Conservation (phyloP, 164 flowering plant genomes). For the Brasenia schreberi region DNA sequence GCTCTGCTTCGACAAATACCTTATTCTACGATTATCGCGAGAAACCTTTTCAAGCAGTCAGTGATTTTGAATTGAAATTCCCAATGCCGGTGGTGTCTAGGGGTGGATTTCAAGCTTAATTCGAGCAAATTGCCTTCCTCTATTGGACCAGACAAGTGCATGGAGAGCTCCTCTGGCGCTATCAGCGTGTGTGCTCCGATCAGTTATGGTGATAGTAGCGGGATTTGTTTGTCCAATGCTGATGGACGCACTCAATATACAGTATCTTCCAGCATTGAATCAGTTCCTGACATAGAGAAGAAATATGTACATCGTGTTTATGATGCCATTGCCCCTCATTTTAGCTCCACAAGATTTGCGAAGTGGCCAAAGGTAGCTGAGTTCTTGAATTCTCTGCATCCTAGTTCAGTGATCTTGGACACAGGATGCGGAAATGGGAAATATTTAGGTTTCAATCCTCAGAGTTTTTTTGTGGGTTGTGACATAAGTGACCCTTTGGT, state of each 20-base stretch:
- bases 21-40: too few species aligned
- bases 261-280: slow-evolving; percentile 25
- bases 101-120: not conserved
- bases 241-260: not conserved
- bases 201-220: not conserved
- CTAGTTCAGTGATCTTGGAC: slow-evolving; percentile 67
- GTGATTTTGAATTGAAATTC: not conserved
- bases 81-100: not conserved
- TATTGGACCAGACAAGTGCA: not conserved
- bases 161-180: not conserved
- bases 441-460: slow-evolving; percentile 68
- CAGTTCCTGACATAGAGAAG: slow-evolving; percentile 85
- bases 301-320: slow-evolving; percentile 91
- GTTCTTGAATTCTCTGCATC: slow-evolving; percentile 50
- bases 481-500: slow-evolving; percentile 80
- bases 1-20: not conserved
- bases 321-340: slow-evolving; percentile 98
- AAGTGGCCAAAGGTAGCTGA: slow-evolving; percentile 94
- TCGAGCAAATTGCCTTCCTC: not conserved
- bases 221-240: not conserved
- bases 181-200: not conserved
- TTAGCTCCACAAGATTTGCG: slow-evolving; percentile 87
- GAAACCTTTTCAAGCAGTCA: not conserved
- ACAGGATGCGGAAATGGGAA: slow-evolving; percentile 98
- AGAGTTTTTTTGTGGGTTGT: slow-evolving; percentile 71